Evolutionary conservation across 2,329 filamentous ascomycete genomes (phyloP).

Genomic region (Aspergillus carbonarius): DNA sequence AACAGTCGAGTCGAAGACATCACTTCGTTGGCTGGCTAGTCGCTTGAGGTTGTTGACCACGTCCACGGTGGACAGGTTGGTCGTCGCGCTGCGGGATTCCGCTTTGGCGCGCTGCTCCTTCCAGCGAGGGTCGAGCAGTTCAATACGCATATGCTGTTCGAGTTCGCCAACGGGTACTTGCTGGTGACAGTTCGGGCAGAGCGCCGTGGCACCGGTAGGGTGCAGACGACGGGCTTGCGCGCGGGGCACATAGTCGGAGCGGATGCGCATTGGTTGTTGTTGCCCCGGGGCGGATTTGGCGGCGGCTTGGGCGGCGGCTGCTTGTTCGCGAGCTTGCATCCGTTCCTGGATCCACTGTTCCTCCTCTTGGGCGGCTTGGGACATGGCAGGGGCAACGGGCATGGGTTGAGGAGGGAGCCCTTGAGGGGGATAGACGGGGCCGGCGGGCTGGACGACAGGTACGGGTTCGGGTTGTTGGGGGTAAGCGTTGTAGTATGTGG

Average conservation of each 20-base stretch:
- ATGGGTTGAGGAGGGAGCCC: constrained; percentile 31
- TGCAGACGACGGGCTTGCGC: constrained; percentile 71
- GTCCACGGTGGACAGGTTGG: constrained; percentile 81
- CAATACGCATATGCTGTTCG: constrained; percentile 91
- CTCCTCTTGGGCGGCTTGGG: constrained; percentile 53
- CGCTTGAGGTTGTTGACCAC: constrained; percentile 94
- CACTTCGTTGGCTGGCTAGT: constrained; percentile 82
- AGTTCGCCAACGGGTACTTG: constrained; percentile 84
- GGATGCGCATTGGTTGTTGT: constrained; percentile 74
- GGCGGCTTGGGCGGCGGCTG: constrained; percentile 76
- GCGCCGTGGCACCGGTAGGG: constrained; percentile 60
- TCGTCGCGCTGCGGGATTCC: constrained; percentile 78
- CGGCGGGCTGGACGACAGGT: constrained; percentile 20
- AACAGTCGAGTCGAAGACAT: constrained; percentile 70
- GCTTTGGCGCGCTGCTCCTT: constrained; percentile 92
- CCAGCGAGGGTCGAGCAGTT: constrained; percentile 90
- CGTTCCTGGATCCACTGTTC: constrained; percentile 62
- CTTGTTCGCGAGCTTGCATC: constrained; percentile 55
- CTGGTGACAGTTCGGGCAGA: constrained; percentile 93
- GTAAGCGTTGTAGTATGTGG: constrained; percentile 55
- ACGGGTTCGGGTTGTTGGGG: constrained; percentile 41
- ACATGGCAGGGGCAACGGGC: constrained; percentile 25
- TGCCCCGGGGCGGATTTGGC: constrained; percentile 60
- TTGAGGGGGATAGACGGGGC: constrained; percentile 33
- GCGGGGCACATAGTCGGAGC: constrained; percentile 86